Conservation (phyloP, 1,139 yeast species). For the Kodamaea fungicola region DNA sequence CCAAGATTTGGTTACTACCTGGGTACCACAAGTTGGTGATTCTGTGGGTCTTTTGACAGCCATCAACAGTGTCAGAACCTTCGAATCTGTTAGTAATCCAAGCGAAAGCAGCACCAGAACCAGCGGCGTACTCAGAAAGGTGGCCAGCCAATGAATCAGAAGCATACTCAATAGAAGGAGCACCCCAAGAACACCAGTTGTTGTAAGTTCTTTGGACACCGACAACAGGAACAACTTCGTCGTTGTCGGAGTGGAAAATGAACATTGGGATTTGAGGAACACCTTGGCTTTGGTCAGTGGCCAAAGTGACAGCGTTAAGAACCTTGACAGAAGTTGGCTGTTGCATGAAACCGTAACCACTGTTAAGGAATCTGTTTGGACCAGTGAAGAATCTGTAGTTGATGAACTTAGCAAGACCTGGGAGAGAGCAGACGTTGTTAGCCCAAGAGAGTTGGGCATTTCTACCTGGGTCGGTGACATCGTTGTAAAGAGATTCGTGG, state of each 20-base stretch:
- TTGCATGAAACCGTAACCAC: slow-evolving; percentile 18
- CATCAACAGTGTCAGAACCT: slow-evolving; percentile 24
- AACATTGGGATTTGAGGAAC: slow-evolving; percentile 33
- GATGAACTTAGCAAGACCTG: slow-evolving; percentile 9
- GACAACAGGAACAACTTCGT: slow-evolving; percentile 26
- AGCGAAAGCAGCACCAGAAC: slow-evolving; percentile 16
- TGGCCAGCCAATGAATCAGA: slow-evolving; percentile 9
- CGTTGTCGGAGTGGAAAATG: slow-evolving; percentile 30
- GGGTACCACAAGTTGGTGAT: slow-evolving; percentile 19
- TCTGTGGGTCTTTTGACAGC: slow-evolving; percentile 23
- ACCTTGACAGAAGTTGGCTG: slow-evolving; percentile 13
- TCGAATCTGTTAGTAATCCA: slow-evolving; percentile 16
- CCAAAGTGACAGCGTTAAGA: slow-evolving; percentile 16
- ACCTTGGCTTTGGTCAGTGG: slow-evolving; percentile 18
- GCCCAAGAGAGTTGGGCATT: slow-evolving; percentile 3
- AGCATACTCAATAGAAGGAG: slow-evolving; percentile 5
- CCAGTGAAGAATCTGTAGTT: slow-evolving; percentile 17
- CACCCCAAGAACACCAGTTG: slow-evolving; percentile 31
- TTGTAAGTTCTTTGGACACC: slow-evolving; percentile 24
- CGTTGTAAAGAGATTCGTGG: slow-evolving; percentile 4
- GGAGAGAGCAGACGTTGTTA: slow-evolving; percentile 5
- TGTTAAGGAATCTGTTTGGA: slow-evolving; percentile 9
- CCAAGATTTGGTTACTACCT: slow-evolving; percentile 1
- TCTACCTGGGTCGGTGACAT: slow-evolving; percentile 5
- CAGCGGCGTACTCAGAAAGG: slow-evolving; percentile 11